These are phyloP conservation scores for Nakazawaea populi DNA, from an alignment of 805 yeast species.

Conservation along the genomic window DNA sequence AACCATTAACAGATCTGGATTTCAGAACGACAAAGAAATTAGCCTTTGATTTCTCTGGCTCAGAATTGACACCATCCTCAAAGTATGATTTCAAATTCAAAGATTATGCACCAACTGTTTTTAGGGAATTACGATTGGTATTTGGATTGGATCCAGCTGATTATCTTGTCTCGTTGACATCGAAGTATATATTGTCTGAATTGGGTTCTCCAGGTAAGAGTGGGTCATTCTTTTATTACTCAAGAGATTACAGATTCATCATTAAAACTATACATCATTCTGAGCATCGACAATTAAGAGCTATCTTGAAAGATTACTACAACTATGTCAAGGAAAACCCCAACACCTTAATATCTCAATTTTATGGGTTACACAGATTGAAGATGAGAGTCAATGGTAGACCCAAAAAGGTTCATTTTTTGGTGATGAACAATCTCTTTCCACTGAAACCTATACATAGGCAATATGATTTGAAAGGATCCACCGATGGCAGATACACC, in stretches of 20 bases:
- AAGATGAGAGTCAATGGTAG: constrained; percentile 56
- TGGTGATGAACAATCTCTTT: constrained; percentile 95
- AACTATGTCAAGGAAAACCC: constrained; percentile 79
- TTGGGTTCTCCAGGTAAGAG: constrained; percentile 95
- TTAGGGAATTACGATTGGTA: constrained; percentile 70
- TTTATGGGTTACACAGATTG: constrained; percentile 91
- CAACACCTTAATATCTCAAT: constrained; percentile 86
- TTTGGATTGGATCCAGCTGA: constrained; percentile 96
- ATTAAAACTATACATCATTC: constrained; percentile 93
- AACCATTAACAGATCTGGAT: constrained; percentile 64
- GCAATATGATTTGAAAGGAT: constrained; percentile 90
- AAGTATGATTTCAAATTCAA: constrained; percentile 95
- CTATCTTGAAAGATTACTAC: constrained; percentile 70
- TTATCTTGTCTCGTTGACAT: constrained; percentile 85
- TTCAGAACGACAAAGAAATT: constrained; percentile 70
- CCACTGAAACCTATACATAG: constrained; percentile 89
- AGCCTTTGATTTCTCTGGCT: constrained; percentile 83
- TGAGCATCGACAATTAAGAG: constrained; percentile 81
- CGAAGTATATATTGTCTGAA: constrained; percentile 87
- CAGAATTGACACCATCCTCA: constrained; percentile 86
- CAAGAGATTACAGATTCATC: constrained; percentile 88
- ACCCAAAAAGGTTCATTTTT: constrained; percentile 75
- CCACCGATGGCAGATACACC: constrained; percentile 75
- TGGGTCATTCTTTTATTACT: constrained; percentile 93
- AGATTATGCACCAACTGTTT: constrained; percentile 93